Evolutionary conservation across 371 early-diverging fungal species (phyloP).

Genomic region (Basidiobolus meristosporus): DNA sequence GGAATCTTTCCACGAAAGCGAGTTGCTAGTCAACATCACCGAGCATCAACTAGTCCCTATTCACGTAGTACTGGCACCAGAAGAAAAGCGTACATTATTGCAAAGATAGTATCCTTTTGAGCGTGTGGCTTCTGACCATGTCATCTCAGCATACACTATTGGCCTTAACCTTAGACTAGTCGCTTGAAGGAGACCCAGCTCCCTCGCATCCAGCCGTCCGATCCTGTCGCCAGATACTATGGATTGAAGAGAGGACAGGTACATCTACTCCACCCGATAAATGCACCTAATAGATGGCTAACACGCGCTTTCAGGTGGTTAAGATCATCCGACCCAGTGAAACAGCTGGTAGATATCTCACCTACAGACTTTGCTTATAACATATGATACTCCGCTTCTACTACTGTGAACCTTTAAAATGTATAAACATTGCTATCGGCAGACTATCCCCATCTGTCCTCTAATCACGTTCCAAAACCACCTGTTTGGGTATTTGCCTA

Average conservation of each 20-base stretch:
- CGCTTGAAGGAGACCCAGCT: constrained; percentile 91
- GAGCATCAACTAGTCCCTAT: constrained; percentile 92
- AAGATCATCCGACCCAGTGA: constrained; percentile 92
- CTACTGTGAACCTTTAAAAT: no score
- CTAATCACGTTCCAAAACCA: no score
- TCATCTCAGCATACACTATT: no score
- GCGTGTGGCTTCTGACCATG: no score
- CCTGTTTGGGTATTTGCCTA: no score
- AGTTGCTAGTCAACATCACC: constrained; percentile 96
- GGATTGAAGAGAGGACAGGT: constrained; percentile 90
- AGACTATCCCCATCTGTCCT: no score
- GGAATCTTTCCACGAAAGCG: constrained; percentile 91
- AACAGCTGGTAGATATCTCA: constrained; percentile 93
- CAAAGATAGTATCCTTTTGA: constrained; percentile 63
- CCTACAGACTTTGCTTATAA: constrained; percentile 79
- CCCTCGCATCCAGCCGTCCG: constrained; percentile 81
- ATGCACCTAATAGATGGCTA: neutral
- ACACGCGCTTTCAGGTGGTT: constrained; percentile 35
- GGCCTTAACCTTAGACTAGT: constrained; percentile 13
- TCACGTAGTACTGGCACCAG: constrained; percentile 77
- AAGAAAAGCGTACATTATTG: constrained; percentile 84
- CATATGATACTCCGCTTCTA: no score
- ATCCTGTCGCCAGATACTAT: constrained; percentile 95
- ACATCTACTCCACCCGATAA: constrained; percentile 3
- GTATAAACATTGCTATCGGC: no score